Evolutionary conservation across 179 eudicot species (phyloP).

Genomic region (Corrigiola litoralis): DNA sequence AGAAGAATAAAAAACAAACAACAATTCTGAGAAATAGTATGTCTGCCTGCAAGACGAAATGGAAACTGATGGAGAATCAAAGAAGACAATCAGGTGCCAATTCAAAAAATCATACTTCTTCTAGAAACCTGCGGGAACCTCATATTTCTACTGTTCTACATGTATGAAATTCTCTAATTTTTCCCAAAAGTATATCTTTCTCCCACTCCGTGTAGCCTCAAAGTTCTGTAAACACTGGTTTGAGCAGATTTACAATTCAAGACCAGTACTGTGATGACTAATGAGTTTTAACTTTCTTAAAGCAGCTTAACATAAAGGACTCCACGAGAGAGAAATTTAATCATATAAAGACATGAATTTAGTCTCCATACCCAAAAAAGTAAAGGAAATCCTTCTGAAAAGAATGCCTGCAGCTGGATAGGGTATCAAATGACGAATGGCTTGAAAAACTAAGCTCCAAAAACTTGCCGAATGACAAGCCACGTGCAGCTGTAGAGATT

Average conservation of each 20-base stretch:
- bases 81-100: no score
- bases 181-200: no score
- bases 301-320: not conserved
- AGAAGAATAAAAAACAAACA: not conserved
- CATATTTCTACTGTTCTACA: no score
- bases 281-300: no score
- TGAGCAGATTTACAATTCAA: no score
- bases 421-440: slow-evolving; percentile 50
- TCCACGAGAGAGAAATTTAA: not conserved
- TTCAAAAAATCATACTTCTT: no score
- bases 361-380: slow-evolving; percentile 76
- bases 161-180: no score
- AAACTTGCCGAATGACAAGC: slow-evolving; percentile 91
- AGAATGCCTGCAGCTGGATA: slow-evolving; percentile 78
- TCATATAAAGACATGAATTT: not conserved
- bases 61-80: not conserved
- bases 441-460: slow-evolving; percentile 90
- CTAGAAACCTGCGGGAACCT: no score
- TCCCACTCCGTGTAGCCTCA: no score
- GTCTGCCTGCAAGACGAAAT: not conserved
- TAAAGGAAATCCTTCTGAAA: slow-evolving; percentile 80
- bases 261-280: no score
- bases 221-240: no score
- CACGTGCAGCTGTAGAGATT: slow-evolving; percentile 73
- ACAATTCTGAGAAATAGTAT: not conserved